Evolutionary conservation across 2,329 filamentous ascomycete species (phyloP), one percentile per base, ranked within the genome.

Genomic region (Zasmidium cellare): DNA sequence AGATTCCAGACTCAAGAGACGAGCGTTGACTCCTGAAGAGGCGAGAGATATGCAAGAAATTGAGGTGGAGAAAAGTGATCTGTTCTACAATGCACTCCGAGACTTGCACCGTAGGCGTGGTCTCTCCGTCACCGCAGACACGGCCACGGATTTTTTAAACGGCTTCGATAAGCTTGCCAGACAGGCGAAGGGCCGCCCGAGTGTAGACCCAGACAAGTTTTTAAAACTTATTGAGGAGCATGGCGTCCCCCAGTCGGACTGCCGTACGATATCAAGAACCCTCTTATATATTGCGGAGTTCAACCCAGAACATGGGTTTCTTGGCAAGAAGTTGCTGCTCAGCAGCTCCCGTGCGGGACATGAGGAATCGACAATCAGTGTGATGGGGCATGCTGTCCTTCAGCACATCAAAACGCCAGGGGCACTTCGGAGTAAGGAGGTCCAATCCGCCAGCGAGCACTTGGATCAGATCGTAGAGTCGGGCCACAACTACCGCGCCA

Each of bases 241-340:
- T 44, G 23, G 3, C 14, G 18, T 57, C 9, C n/a, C 23, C 16
- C 20, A 2, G 3, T 24, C 23, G 5, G 25, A 52, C n/a, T 53
- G 38, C 38, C 19, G 41, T 11, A 7, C 28, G 5, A 19, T 46
- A n/a, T 44, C 35, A 22, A 46, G 38, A 16, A 1, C 28, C 9
- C 38, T 52, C 23, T 1, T 25, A n/a, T 5, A n/a, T 19, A 25
- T 51, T 41, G 12, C 24, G 7, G 14, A 12, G 18, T 38, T 11
- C n/a, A 5, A 3, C 38, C 35, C 9, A n/a, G 46, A 52, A 12
- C 23, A 22, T 9, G 25, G 51, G 1, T 56, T 60, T 44, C 51
- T 52, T 20, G 67, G 60, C 31, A 64, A 64, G 53, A 68, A 60
- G 55, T 51, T 71, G 55, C 35, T 69, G 28, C 60, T 62, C 16